These are phyloP conservation scores for Carex littledalei DNA, from an alignment of 176 grass and related monocot genomes.

Conservation along the genomic window DNA sequence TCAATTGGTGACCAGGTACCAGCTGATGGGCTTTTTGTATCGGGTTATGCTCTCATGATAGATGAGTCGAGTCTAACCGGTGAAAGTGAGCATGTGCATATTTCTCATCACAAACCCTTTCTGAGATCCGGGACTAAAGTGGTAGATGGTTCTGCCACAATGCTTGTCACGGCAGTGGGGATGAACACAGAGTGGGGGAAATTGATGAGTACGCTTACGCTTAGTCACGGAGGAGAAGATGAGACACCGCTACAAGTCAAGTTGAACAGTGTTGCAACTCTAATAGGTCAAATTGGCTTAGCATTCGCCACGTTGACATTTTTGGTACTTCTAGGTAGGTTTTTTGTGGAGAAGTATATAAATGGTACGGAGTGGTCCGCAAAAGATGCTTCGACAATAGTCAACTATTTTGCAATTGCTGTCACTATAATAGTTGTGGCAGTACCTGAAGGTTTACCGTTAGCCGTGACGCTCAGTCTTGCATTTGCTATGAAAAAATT, in stretches of 20 bases:
- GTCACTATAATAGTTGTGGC: slow-evolving; percentile 88
- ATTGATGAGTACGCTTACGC: slow-evolving; percentile 59
- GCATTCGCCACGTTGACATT: slow-evolving; percentile 76
- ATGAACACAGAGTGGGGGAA: slow-evolving; percentile 81
- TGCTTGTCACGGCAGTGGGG: slow-evolving; percentile 77
- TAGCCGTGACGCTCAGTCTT: slow-evolving; percentile 89
- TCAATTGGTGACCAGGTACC: slow-evolving; percentile 79
- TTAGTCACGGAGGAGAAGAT: slow-evolving; percentile 59
- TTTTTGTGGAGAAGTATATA: slow-evolving; percentile 47
- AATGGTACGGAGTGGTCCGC: slow-evolving; percentile 49
- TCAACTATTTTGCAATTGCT: slow-evolving; percentile 80
- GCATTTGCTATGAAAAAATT: slow-evolving; percentile 98
- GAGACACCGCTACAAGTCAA: slow-evolving; percentile 96
- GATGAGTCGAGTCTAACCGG: slow-evolving; percentile 89
- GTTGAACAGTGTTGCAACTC: slow-evolving; percentile 72
- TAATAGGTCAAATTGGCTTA: slow-evolving; percentile 81
- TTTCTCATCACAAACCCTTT: slow-evolving; percentile 62
- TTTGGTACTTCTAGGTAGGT: slow-evolving; percentile 53
- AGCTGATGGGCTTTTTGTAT: slow-evolving; percentile 77
- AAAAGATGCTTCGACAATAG: slow-evolving; percentile 63
- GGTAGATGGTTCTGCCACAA: slow-evolving; percentile 67
- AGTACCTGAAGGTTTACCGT: slow-evolving; percentile 80
- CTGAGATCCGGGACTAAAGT: slow-evolving; percentile 79
- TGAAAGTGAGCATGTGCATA: slow-evolving; percentile 60
- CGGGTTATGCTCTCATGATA: slow-evolving; percentile 64